These are phyloP conservation scores for Quercus ilex DNA, from an alignment of 306 rosid species.

Conservation along the genomic window DNA sequence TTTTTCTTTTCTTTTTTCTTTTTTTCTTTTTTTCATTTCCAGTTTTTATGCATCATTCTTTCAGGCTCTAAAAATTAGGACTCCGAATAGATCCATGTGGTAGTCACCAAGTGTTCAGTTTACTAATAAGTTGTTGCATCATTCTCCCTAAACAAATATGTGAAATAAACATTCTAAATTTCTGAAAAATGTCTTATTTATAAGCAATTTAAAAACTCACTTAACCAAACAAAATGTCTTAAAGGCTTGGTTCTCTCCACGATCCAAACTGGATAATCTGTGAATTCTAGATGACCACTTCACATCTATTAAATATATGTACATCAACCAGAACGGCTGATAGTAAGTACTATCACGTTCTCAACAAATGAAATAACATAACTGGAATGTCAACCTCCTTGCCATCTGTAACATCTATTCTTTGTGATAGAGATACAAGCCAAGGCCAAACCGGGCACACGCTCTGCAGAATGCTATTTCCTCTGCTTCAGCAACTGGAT, in stretches of 20 bases:
- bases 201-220: neutral
- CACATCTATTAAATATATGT: constrained; percentile 9
- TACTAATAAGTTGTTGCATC: too few relatives aligned
- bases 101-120: too few relatives aligned
- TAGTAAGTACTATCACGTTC: neutral
- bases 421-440: constrained; percentile 87
- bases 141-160: neutral
- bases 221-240: neutral
- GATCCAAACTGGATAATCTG: neutral
- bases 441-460: constrained; percentile 98
- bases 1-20: too few relatives aligned
- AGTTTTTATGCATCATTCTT: too few relatives aligned
- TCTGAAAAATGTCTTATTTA: neutral
- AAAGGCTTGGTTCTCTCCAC: neutral
- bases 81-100: too few relatives aligned
- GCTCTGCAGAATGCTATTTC: constrained; percentile 95
- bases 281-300: neutral
- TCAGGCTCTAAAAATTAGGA: too few relatives aligned
- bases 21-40: too few relatives aligned
- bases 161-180: neutral
- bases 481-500: constrained; percentile 96
- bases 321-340: constrained; percentile 14
- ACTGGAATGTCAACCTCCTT: neutral
- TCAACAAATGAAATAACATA: neutral
- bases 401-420: constrained; percentile 34